A percentile compares a stretch with the other conserved stretches of the same genome.
These are phyloP conservation scores for Diplotaxis tenuifolia DNA, from an alignment of 345 rosid genomes.

Conservation along the genomic window DNA sequence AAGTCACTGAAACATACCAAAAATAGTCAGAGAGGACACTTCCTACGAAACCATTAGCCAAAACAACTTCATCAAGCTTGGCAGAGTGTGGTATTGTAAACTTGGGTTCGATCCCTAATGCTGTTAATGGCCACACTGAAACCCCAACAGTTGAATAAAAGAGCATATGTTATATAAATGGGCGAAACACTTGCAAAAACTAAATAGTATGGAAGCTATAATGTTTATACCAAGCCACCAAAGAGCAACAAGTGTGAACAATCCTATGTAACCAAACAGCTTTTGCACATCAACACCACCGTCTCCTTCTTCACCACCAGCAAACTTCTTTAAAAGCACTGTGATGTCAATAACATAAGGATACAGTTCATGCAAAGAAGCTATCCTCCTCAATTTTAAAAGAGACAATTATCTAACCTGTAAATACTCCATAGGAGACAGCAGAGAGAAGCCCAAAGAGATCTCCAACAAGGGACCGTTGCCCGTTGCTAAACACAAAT, in stretches of 20 bases:
- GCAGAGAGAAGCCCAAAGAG: conserved; percentile 98
- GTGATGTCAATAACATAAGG: conserved; percentile 28
- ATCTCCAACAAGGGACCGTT: conserved; percentile 89
- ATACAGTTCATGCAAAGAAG: not conserved
- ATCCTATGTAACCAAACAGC: conserved; percentile 93
- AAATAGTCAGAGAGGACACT: conserved; percentile 97
- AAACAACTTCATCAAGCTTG: conserved; percentile 87
- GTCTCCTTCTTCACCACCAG: conserved; percentile 98
- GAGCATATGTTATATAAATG: not conserved
- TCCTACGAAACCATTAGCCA: conserved; percentile 93
- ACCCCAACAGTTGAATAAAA: conserved; percentile 5
- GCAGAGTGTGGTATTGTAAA: conserved; percentile 90
- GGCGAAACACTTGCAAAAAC: not conserved
- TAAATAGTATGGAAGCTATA: not conserved
- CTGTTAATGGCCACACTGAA: conserved; percentile 95
- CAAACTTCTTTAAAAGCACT: conserved; percentile 96
- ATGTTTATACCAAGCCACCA: conserved; percentile 97
- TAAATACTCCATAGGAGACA: conserved; percentile 86
- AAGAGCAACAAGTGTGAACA: conserved; percentile 92
- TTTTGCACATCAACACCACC: conserved; percentile 89
- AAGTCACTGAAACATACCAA: conserved; percentile 47
- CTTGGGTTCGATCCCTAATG: conserved; percentile 95
- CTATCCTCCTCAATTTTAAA: conserved; percentile 6
- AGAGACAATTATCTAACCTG: conserved; percentile 44
- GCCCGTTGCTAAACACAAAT: conserved; percentile 72